These are phyloP conservation scores for Aureoboletus auriporus DNA, from an alignment of 768 basidiomycete genomes.

Conservation along the genomic window DNA sequence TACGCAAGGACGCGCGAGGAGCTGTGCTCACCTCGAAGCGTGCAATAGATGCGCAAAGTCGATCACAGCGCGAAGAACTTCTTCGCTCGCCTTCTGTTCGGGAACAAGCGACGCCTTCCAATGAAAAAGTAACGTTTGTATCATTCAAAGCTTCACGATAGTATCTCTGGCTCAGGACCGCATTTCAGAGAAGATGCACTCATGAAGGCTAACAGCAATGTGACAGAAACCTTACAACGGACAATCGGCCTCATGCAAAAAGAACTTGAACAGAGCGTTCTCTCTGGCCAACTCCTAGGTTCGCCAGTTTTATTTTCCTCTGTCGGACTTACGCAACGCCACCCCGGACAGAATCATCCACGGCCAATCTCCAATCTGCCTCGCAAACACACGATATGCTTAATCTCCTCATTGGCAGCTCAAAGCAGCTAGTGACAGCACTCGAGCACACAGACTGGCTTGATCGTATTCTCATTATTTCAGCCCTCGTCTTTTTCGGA, in stretches of 20 bases:
- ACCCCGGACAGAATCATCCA: conserved; percentile 61
- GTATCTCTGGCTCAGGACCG: background rate
- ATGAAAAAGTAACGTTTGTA: conserved; percentile 63
- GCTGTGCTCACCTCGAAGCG: conserved; percentile 74
- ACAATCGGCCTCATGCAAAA: conserved; percentile 86
- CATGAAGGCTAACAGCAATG: conserved; percentile 84
- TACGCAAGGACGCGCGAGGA: conserved; percentile 59
- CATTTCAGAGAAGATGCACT: conserved; percentile 71
- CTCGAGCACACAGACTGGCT: conserved; percentile 91
- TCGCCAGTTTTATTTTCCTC: conserved; percentile 9
- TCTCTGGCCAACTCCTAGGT: conserved; percentile 86
- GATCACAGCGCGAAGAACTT: conserved; percentile 67
- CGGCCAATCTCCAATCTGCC: conserved; percentile 68
- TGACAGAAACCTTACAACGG: conserved; percentile 83
- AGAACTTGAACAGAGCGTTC: conserved; percentile 86
- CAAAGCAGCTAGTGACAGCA: conserved; percentile 79
- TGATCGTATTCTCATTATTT: conserved; percentile 82
- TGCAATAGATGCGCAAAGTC: conserved; percentile 57
- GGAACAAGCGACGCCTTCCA: conserved; percentile 40
- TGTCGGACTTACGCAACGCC: background rate
- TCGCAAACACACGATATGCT: conserved; percentile 76
- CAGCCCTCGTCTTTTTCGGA: conserved; percentile 77
- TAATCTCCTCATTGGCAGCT: conserved; percentile 65
- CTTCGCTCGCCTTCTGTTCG: conserved; percentile 46
- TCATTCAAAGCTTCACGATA: background rate